Percentiles rank a stretch among this genome's conserved stretches.
Evolutionary conservation across 225 moss, liverwort and hornwort species (phyloP).

Genomic region (Takakia lepidozioides): DNA sequence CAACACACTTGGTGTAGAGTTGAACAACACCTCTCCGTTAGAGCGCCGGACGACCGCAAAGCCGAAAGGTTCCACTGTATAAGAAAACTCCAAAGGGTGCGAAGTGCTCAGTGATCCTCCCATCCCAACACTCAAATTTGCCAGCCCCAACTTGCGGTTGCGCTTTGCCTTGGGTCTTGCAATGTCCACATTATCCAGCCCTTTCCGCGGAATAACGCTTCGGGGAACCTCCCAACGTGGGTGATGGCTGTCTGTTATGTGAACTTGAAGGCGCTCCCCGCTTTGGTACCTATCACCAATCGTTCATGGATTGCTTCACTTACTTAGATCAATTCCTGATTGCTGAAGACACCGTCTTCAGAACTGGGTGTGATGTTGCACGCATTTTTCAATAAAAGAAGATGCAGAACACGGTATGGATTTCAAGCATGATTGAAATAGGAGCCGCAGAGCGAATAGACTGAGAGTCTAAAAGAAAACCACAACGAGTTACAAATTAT

Average conservation of each 20-base stretch:
- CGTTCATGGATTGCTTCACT: not conserved
- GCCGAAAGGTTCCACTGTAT: constrained; percentile 65
- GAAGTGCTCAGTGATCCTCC: constrained; percentile 12
- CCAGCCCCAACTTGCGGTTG: constrained; percentile 14
- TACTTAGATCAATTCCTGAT: not conserved
- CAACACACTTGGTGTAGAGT: constrained; percentile 24
- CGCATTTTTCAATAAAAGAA: too few relatives aligned
- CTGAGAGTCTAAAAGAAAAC: too few relatives aligned
- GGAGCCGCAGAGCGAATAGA: too few relatives aligned
- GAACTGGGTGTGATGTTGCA: not conserved
- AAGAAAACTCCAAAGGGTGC: constrained; percentile 41
- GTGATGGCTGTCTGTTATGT: constrained; percentile 32
- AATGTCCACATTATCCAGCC: constrained; percentile 17
- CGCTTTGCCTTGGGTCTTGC: constrained; percentile 24
- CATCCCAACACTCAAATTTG: constrained; percentile 27
- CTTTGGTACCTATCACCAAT: constrained; percentile 27
- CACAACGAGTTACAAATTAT: too few relatives aligned
- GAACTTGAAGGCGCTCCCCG: constrained; percentile 37
- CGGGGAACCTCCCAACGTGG: constrained; percentile 36
- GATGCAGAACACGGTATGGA: too few relatives aligned
- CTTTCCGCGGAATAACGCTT: constrained; percentile 30
- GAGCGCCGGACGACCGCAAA: constrained; percentile 54
- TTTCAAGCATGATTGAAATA: too few relatives aligned
- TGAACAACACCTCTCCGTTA: constrained; percentile 75
- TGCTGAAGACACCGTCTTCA: not conserved